phyloP scores from a whole-genome alignment of 2,329 filamentous ascomycete genomes.

The Claviceps maximensis region DNA sequence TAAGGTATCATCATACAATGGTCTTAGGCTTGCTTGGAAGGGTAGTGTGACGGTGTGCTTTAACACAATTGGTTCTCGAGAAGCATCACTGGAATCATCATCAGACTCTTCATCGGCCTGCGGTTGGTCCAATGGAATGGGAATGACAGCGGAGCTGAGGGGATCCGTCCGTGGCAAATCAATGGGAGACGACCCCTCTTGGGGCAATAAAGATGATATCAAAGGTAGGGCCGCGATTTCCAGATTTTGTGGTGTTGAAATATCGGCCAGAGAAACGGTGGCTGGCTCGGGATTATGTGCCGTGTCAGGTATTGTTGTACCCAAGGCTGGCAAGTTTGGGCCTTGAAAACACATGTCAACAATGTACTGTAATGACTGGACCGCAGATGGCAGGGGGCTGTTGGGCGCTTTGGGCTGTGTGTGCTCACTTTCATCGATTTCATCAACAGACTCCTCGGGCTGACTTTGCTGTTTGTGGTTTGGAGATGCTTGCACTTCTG shows the following conservation, averaged over 20 bases:
- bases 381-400: slow-evolving; percentile 10
- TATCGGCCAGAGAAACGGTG: slow-evolving; percentile 26
- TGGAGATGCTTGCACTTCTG: not conserved
- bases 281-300: slow-evolving; percentile 13
- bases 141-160: slow-evolving; percentile 13
- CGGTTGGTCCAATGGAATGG: slow-evolving; percentile 15
- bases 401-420: not conserved
- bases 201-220: slow-evolving; percentile 11
- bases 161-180: slow-evolving; percentile 7
- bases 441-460: not conserved
- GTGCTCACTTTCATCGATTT: slow-evolving; percentile 1
- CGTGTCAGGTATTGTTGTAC: slow-evolving; percentile 10
- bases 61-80: slow-evolving; percentile 3
- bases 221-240: slow-evolving; percentile 11
- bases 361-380: slow-evolving; percentile 11
- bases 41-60: slow-evolving; percentile 44
- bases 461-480: not conserved
- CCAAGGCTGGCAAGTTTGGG: slow-evolving; percentile 9
- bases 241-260: slow-evolving; percentile 18
- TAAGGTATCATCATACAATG: slow-evolving; percentile 38
- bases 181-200: slow-evolving; percentile 5
- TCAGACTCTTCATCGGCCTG: slow-evolving; percentile 12
- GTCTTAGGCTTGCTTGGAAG: slow-evolving; percentile 38
- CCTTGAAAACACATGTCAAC: slow-evolving; percentile 11
- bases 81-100: slow-evolving; percentile 9